Base-by-base conservation (phyloP, 73 alveolate species). In the Strombidium stylifer region DNA sequence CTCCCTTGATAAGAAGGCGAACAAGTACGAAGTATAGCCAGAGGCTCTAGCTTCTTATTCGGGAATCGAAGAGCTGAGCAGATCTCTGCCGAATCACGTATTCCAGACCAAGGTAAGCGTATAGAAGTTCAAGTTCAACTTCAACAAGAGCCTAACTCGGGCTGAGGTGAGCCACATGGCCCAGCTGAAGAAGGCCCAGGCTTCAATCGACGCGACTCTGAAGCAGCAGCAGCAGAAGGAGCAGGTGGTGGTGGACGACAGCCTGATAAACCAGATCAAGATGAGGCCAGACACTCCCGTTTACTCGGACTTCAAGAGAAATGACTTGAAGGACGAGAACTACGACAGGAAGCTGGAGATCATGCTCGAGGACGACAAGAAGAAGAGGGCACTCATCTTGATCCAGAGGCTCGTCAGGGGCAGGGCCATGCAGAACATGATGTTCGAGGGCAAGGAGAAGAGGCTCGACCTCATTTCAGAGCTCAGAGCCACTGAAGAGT, bases 361-460 rank as follows among this genome's bases (percentile, higher is more conserved):
- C n/a, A n/a, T n/a, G n/a, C n/a, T n/a, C n/a, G n/a, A n/a, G n/a
- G n/a, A n/a, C n/a, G 92, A 82, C 73, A 47, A 72, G 44, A 75
- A 60, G 34, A 58, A 77, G 37, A 76, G 75, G 57, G 95, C 96
- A 35, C 87, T 89, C 8, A 62, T 93, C 10, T 71, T 93, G 15
- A 58, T 93, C 76, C 95, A 93, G 59, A 72, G 98, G 55, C 84
- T 93, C 55, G 49, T 93, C 32, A 84, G 98, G 56, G 98, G 98
- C 24, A 72, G 98, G 64, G 94, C 93, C 37, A 88, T 80, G 46
- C 95, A 93, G 67, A 80, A 90, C 49, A 85, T 89, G 57, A 93
- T 93, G 98, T 93, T 83, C 73, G 99, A 93, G 81, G 97, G 97
- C 53, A 91, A 92, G 57, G 93, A 93, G 53, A 93, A 93, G 78